Evolutionary conservation across 1,139 yeast genomes (phyloP), one percentile per base, ranked within the genome.

Genomic region (Taphrina confusa): DNA sequence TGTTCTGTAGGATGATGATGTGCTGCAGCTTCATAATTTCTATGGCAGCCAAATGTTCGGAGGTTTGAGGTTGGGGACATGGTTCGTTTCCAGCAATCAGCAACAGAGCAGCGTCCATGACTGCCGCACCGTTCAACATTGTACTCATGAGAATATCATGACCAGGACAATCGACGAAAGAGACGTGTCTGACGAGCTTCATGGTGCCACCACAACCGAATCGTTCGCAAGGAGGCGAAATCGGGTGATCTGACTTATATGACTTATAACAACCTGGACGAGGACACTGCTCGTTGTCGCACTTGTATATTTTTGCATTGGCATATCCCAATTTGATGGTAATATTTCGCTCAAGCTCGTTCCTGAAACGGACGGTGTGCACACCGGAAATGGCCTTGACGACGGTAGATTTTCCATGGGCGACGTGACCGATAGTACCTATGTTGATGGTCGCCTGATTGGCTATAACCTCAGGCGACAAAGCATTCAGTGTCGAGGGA

Each of bases 91-190:
- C 98, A 40, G 98, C 99, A 73, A 94, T 85, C 68, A 94, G 81
- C 71, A 94, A 79, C 65, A 94, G 79, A 12, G 99, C 99, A 62
- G 98, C 99, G 76, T 94, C 99, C 99, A 94, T 94, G 68, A 94
- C 98, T 14, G 99, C 99, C 42, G 99, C 99, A 74, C 99, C 99
- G 55, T 97, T 91, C 82, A 94, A 85, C 99, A 94, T 94, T 68
- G 98, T 94, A 81, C 97, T 90, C 98, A 94, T 94, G 74, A 94
- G 85, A 79, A 94, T 92, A 80, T 94, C 99, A 87, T 94, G 99
- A 74, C 98, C 99, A 63, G 99, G 99, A 79, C 98, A 94, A 80
- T 94, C 99, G 64, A 94, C 98, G 70, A 94, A 94, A 5, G 97
- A 90, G 61, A 94, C 98, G 73, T 94, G 99, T 76, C 99, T 89